Evolutionary conservation across 257 asterid species (phyloP).

Genomic region (Fraxinus anomala): DNA sequence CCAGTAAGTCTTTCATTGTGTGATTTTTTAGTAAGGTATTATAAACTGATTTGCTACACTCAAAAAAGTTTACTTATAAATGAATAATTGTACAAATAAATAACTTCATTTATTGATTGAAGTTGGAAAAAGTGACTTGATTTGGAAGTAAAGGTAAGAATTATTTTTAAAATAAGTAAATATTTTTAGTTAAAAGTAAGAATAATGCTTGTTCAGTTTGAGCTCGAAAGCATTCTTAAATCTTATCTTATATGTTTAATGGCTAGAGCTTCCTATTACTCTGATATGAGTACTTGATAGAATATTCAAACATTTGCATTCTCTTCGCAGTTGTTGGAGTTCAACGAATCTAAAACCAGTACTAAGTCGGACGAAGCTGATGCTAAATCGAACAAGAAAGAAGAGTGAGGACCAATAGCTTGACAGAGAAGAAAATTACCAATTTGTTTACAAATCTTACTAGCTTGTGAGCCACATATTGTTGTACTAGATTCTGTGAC

Average conservation of each 20-base stretch:
- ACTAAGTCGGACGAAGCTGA: neutral
- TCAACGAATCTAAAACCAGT: neutral
- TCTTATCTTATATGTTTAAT: neutral
- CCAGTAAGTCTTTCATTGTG: constrained; percentile 50
- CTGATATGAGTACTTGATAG: neutral
- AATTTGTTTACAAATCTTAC: neutral
- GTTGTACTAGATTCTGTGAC: constrained; percentile 17
- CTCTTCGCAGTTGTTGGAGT: neutral
- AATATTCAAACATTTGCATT: neutral
- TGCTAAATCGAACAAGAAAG: neutral
- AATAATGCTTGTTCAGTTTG: neutral
- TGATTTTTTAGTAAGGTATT: neutral
- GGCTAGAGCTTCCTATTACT: neutral
- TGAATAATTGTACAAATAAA: neutral
- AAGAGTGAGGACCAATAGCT: neutral
- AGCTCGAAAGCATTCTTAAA: neutral
- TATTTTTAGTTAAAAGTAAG: too few species aligned
- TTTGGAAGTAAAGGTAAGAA: too few species aligned
- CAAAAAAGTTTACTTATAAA: neutral
- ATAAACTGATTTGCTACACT: neutral
- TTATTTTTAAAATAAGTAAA: too few species aligned
- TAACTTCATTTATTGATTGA: neutral
- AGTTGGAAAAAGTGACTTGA: too few species aligned
- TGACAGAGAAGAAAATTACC: neutral
- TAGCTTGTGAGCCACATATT: neutral